phyloP scores from a whole-genome alignment of 2,329 filamentous ascomycete species.

The Aureobasidium sp. region DNA sequence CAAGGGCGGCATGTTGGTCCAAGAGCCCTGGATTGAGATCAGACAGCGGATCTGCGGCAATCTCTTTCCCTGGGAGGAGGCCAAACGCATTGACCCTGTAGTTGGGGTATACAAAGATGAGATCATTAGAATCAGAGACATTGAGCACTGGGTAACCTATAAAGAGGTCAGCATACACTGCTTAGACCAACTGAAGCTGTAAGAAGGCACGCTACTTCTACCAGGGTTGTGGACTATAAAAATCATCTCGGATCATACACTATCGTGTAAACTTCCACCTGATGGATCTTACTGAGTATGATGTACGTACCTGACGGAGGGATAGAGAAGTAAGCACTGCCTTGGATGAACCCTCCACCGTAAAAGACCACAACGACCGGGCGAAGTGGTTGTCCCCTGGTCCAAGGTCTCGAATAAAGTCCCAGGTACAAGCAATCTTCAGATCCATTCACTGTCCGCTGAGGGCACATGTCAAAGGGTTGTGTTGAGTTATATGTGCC shows the following conservation, averaged over 20 bases:
- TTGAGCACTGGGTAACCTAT: slow-evolving; percentile 53
- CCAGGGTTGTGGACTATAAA: neutral
- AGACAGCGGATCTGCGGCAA: slow-evolving; percentile 37
- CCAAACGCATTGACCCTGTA: slow-evolving; percentile 53
- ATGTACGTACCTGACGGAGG: slow-evolving; percentile 36
- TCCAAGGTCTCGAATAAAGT: slow-evolving; percentile 54
- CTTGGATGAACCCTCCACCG: slow-evolving; percentile 55
- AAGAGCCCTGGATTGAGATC: slow-evolving; percentile 43
- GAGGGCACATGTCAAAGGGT: slow-evolving; percentile 52
- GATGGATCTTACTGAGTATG: neutral
- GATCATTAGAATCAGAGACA: slow-evolving; percentile 44
- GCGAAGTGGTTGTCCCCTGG: slow-evolving; percentile 34
- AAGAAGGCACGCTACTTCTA: neutral
- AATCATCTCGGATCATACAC: neutral
- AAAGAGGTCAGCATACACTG: neutral
- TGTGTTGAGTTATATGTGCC: slow-evolving; percentile 50
- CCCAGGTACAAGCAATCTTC: slow-evolving; percentile 58
- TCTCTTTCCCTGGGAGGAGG: slow-evolving; percentile 44
- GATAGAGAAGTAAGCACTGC: slow-evolving; percentile 47
- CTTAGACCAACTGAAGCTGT: neutral
- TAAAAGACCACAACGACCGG: slow-evolving; percentile 56
- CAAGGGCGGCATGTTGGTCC: slow-evolving; percentile 44
- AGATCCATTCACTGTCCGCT: slow-evolving; percentile 47
- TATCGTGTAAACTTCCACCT: neutral
- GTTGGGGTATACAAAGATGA: slow-evolving; percentile 47